Evolutionary conservation across 169 alveolate genomes (phyloP).

Genomic region (Eimeria sp.): DNA sequence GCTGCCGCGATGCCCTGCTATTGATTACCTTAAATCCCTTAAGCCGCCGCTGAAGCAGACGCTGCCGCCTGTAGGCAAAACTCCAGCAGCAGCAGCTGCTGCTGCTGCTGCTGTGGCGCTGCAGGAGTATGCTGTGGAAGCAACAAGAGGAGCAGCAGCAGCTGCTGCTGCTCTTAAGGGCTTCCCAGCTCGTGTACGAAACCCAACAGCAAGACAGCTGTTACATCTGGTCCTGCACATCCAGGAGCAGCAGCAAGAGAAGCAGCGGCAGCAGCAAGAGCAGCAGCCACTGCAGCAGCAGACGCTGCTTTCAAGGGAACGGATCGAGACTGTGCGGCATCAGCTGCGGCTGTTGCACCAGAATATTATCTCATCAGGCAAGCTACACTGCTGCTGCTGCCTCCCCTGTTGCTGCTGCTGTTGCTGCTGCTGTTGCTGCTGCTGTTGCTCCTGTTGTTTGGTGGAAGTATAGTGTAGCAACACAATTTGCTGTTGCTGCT

Average conservation of each 20-base stretch:
- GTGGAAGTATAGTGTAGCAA: not conserved
- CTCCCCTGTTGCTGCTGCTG: not conserved
- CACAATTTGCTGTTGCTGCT: not conserved
- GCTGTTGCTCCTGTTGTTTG: not conserved
- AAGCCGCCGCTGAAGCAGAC: conserved; percentile 70
- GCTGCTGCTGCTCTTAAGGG: conserved; percentile 65
- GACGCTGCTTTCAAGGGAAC: conserved; percentile 2
- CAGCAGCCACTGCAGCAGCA: conserved; percentile 34
- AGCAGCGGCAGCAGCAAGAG: conserved; percentile 54
- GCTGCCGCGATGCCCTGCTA: conserved; percentile 7
- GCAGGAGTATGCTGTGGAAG: conserved; percentile 60
- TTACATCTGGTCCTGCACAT: conserved; percentile 14
- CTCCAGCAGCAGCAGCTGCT: conserved; percentile 62
- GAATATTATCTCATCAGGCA: conserved; percentile 6
- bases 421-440: conserved; percentile 40
- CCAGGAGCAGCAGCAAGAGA: conserved; percentile 59
- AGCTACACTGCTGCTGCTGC: not conserved
- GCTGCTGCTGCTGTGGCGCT: conserved; percentile 71
- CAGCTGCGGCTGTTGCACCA: conserved; percentile 66
- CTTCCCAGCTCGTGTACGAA: not conserved
- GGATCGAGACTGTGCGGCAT: conserved; percentile 54
- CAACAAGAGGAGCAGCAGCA: conserved; percentile 38
- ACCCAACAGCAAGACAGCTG: conserved; percentile 55
- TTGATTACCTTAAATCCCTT: conserved; percentile 6
- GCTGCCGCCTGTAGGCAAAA: conserved; percentile 17